Evolutionary conservation across 176 grass and related monocot species (phyloP), one percentile per base, ranked within the genome.

Genomic region (Oryza coarctata): DNA sequence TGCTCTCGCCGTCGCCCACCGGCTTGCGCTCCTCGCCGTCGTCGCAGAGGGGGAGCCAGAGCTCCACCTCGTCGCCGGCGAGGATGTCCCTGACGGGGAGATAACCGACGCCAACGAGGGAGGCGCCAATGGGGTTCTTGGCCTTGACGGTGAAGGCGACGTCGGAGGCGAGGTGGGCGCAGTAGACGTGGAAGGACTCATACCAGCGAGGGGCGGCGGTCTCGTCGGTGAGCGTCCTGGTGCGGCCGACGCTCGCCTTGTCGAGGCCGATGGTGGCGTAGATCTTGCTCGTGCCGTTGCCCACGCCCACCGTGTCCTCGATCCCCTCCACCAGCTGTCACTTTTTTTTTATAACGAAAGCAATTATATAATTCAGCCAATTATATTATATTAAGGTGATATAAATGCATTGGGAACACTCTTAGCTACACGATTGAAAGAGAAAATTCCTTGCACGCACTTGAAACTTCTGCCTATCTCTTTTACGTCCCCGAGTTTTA

Each of bases 171-270:
- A 86, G 68, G 72, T 94, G 92, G 0, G 92, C 92, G 64, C 92
- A 94, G 75, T 94, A 94, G 45, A 94, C 86, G 83, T 91, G 92
- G 77, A 94, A 94, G 4, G 88, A 91, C 38, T 94, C 88, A 11
- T 52, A 84, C 92, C 88, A 94, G 5, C 86, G 80, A 1, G 88
- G 88, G 26, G 20, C 86, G 1, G 70, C 17, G 36, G 85, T 67
- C 25, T 94, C 92, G 74, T 87, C 73, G 45, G 45, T 12, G 12
- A 94, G 62, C 12, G 39, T 88, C 27, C 88, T 79, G 25, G 92
- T 94, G 49, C 92, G 88, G 55, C 88, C 88, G 31, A 94, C 77
- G 58, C 80, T 88, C 18, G 92, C 40, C 76, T 89, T 86, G 60
- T 70, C 92, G 1, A 94, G 87, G 1, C 78, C 80, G 23, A 94